Evolutionary conservation across 129 eudicot genomes (phyloP).

Genomic region (Flaveria trinervia): DNA sequence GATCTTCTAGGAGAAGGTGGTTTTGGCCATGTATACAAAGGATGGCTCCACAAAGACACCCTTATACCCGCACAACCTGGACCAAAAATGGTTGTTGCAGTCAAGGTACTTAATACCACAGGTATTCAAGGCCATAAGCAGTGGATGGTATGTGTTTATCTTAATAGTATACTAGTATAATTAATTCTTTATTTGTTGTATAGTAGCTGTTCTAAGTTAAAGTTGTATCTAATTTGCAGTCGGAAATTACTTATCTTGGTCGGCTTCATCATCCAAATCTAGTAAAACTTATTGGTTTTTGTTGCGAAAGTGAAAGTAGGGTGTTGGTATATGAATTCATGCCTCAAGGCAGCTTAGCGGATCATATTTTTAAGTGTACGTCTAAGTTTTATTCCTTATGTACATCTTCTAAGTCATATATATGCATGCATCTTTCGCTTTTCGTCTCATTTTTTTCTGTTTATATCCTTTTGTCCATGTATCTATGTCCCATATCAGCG

Average conservation of each 20-base stretch:
- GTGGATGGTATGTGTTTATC: constrained; percentile 61
- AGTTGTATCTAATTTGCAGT: constrained; percentile 34
- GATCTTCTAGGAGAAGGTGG: constrained; percentile 69
- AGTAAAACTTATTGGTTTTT: constrained; percentile 67
- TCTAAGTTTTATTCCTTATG: neutral
- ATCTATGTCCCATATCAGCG: constrained; percentile 30
- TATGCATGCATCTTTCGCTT: neutral
- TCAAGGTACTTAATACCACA: constrained; percentile 37
- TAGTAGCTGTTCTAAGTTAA: neutral
- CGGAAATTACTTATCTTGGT: constrained; percentile 69
- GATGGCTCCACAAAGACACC: constrained; percentile 48
- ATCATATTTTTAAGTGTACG: constrained; percentile 57
- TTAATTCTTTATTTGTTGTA: no score
- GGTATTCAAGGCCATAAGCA: constrained; percentile 69
- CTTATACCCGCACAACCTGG: no score
- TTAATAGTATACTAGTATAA: no score
- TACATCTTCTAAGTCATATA: neutral
- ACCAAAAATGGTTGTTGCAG: no score
- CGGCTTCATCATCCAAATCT: constrained; percentile 65
- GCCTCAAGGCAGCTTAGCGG: constrained; percentile 72
- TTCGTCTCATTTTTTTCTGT: neutral
- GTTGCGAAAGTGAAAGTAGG: constrained; percentile 55
- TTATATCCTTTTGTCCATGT: constrained; percentile 12
- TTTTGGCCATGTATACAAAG: constrained; percentile 62
- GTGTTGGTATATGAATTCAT: constrained; percentile 69